These are phyloP conservation scores for Beauveria varroae DNA, from an alignment of 2,329 filamentous ascomycete genomes.

Conservation along the genomic window DNA sequence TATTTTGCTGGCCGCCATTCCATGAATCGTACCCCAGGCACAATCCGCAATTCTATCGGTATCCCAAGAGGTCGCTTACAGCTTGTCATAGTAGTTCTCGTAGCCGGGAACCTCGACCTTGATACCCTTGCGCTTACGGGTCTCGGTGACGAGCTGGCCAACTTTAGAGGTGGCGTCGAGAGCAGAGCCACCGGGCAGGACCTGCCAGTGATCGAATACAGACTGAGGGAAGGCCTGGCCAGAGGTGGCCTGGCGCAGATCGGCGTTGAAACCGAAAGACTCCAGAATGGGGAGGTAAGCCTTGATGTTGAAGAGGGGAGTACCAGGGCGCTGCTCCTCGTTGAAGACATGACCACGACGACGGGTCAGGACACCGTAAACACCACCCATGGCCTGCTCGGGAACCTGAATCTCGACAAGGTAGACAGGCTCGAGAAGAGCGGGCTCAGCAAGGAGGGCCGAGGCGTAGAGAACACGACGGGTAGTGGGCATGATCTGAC, in stretches of 20 bases:
- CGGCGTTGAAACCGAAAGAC: conserved; percentile 98
- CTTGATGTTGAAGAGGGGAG: conserved; percentile 99
- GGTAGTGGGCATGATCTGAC: conserved; percentile 95
- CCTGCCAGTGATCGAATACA: conserved; percentile 98
- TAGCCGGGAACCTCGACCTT: conserved; percentile 90
- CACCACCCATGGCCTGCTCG: conserved; percentile 98
- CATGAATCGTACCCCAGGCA: conserved; percentile 36
- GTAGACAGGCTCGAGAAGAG: conserved; percentile 95
- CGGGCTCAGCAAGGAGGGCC: conserved; percentile 81
- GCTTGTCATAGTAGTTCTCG: conserved; percentile 99
- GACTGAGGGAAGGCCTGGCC: conserved; percentile 99
- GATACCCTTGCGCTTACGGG: conserved; percentile 99
- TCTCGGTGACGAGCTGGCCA: conserved; percentile 74
- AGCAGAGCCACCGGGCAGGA: conserved; percentile 87
- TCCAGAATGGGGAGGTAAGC: conserved; percentile 94
- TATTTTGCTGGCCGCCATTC: conserved; percentile 30
- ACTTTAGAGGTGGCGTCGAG: conserved; percentile 77
- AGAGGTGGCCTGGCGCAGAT: conserved; percentile 86
- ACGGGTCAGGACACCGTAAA: conserved; percentile 97
- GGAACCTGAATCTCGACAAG: conserved; percentile 98
- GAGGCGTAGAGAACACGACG: conserved; percentile 97
- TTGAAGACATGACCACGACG: conserved; percentile 98
- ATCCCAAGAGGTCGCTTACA: conserved; percentile 56
- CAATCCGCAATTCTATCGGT: conserved; percentile 37
- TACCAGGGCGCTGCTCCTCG: conserved; percentile 97